Conservation (phyloP, 192 early-diverging fungal species). For the Phlyctochytrium arcticum region DNA sequence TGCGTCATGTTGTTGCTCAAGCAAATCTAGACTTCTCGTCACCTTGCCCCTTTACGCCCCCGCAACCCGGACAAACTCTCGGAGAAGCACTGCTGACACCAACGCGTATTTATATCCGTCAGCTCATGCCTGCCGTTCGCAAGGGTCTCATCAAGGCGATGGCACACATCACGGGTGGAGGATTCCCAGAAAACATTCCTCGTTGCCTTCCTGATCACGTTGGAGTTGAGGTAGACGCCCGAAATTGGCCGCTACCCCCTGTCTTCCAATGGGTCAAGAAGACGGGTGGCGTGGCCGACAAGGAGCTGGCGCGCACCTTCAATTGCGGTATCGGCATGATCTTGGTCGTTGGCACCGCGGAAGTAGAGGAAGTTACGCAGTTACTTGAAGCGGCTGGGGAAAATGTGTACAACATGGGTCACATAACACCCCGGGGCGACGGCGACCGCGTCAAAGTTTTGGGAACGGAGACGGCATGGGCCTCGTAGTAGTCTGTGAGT, state of each 20-base stretch:
- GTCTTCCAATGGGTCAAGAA: conserved; percentile 94
- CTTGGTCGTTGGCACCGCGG: conserved; percentile 66
- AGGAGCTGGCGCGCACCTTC: conserved; percentile 95
- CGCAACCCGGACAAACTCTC: conserved; percentile 46
- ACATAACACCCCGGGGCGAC: conserved; percentile 29
- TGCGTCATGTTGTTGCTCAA: conserved; percentile 76
- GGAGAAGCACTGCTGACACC: conserved; percentile 88
- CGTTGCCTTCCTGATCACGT: conserved; percentile 83
- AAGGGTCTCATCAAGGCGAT: conserved; percentile 84
- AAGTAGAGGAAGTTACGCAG: conserved; percentile 57
- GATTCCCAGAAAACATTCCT: conserved; percentile 97
- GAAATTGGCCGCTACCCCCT: conserved; percentile 74
- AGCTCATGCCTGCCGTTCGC: conserved; percentile 78
- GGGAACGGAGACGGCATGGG: conserved; percentile 24
- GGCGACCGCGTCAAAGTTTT: conserved; percentile 15
- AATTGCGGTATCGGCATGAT: conserved; percentile 99
- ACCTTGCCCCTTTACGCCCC: conserved; percentile 77
- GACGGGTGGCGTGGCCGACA: conserved; percentile 71
- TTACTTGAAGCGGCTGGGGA: conserved; percentile 63
- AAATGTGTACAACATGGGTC: conserved; percentile 67
- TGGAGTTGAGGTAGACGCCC: conserved; percentile 79
- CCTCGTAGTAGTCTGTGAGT: neutral
- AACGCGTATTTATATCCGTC: conserved; percentile 94
- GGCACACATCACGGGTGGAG: conserved; percentile 98
- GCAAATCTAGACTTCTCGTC: conserved; percentile 70